Conservation (phyloP, 2,329 filamentous ascomycete species). For the Nannizzia gypsea region DNA sequence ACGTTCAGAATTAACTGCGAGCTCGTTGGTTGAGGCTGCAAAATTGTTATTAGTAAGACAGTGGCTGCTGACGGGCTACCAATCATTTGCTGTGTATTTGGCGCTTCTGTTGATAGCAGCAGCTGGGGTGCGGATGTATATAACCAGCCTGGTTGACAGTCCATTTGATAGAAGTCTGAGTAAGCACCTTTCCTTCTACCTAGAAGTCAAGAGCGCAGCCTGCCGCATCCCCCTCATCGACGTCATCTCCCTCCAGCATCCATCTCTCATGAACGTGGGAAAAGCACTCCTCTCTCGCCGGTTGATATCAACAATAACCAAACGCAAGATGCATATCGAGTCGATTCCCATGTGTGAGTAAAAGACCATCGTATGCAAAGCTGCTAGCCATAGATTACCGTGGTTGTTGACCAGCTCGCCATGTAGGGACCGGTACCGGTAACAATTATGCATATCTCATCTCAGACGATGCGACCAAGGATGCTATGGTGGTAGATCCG, state of each 20-base stretch:
- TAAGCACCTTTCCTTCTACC: background rate
- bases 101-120: background rate
- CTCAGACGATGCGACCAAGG: slow-evolving; percentile 38
- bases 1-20: background rate
- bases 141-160: background rate
- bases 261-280: slow-evolving; percentile 5
- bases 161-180: background rate
- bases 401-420: background rate
- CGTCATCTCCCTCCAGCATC: background rate
- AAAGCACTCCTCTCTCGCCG: background rate
- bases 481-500: slow-evolving; percentile 42
- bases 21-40: background rate
- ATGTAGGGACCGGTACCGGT: slow-evolving; percentile 19
- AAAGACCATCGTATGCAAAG: background rate
- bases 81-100: background rate
- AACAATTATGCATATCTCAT: slow-evolving; percentile 45
- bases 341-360: slow-evolving; percentile 44
- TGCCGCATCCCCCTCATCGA: background rate
- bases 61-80: background rate
- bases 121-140: background rate
- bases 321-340: slow-evolving; percentile 38
- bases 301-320: slow-evolving; percentile 8
- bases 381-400: no score
- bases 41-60: background rate
- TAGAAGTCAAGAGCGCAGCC: background rate